Base-by-base conservation (phyloP, 352 stramenopile species). In the Pythium pyrilobum region DNA sequence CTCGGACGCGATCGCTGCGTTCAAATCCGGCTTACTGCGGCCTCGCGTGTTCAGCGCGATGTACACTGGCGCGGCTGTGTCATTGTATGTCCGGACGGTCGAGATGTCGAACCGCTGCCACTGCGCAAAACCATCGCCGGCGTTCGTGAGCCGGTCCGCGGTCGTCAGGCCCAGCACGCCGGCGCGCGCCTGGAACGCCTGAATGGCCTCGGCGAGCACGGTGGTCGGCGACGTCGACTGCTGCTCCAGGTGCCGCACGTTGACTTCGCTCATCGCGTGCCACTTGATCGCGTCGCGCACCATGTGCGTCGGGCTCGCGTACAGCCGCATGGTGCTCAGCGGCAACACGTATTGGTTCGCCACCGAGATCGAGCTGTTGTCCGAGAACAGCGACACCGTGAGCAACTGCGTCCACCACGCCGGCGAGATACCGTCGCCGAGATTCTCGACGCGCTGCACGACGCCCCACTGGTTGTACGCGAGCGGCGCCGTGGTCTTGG, bases 391-490 rank as follows among this genome's bases (percentile, higher is more conserved):
- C 3, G 59, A 56, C 23, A 89, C 69, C 10, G 59, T 76, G n/a
- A 88, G 65, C 33, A 86, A 41, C 40, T 88, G 74, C 29, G 81
- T 77, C 48, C 72, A 72, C 39, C 51, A 52, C n/a, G 60, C 66
- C 12, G 49, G n/a, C 20, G 42, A 55, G 28, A 47, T 38, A 13
- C 59, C 63, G 7, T 71, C 64, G 42, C 79, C 69, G 12, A 79
- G 67, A 36, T 75, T 64, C 32, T 86, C 75, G 0, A 63, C 69
- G 16, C 63, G 64, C 25, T 62, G 57, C 15, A 89, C 75, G 25
- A 85, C 52, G 10, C 74, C 78, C 78, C 78, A 89, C 32, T 77
- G 65, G 56, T 89, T 89, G 50, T 60, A 70, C 15, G 59, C 72
- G 8, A 64, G 62, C 0, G 72, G 66, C 0, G 71, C 71, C 8